These are phyloP conservation scores for Phellinidium pouzarii DNA, from an alignment of 1,284 basidiomycete species.

Conservation along the genomic window DNA sequence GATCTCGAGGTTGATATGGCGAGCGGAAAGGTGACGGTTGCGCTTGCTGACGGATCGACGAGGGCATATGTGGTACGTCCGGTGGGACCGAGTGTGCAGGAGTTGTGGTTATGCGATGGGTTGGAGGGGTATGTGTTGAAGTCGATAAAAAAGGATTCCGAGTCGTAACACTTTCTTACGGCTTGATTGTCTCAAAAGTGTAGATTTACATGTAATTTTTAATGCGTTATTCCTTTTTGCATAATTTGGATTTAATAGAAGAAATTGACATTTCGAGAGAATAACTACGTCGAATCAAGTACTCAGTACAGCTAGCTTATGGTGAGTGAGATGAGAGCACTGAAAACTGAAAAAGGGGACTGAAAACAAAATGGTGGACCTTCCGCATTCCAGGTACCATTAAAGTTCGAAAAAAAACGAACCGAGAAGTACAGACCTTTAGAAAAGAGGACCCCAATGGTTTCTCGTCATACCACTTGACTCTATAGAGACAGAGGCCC, in stretches of 20 bases:
- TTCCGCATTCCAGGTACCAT: neutral
- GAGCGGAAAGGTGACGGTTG: conserved; percentile 59
- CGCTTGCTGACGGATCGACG: conserved; percentile 34
- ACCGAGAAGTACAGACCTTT: neutral
- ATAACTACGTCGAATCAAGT: too few species aligned
- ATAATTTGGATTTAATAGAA: neutral
- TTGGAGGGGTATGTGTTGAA: conserved; percentile 76
- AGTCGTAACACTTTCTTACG: conserved; percentile 13
- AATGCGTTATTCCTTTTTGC: neutral
- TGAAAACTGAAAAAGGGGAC: too few species aligned
- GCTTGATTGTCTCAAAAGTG: conserved; percentile 7
- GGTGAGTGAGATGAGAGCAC: too few species aligned
- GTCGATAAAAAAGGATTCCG: conserved; percentile 42
- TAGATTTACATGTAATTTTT: conserved; percentile 8
- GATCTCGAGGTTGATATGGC: conserved; percentile 62
- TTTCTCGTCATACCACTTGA: conserved; percentile 21
- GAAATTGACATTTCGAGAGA: neutral
- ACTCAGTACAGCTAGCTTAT: too few species aligned
- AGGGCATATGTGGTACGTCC: conserved; percentile 66
- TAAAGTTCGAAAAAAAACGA: neutral
- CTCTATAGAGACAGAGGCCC: conserved; percentile 20
- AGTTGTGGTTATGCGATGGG: conserved; percentile 81
- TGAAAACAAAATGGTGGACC: too few species aligned
- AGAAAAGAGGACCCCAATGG: conserved; percentile 17
- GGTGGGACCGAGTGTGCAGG: conserved; percentile 88